Evolutionary conservation across 2,329 filamentous ascomycete genomes (phyloP).

Genomic region (Fusarium liriodendri): DNA sequence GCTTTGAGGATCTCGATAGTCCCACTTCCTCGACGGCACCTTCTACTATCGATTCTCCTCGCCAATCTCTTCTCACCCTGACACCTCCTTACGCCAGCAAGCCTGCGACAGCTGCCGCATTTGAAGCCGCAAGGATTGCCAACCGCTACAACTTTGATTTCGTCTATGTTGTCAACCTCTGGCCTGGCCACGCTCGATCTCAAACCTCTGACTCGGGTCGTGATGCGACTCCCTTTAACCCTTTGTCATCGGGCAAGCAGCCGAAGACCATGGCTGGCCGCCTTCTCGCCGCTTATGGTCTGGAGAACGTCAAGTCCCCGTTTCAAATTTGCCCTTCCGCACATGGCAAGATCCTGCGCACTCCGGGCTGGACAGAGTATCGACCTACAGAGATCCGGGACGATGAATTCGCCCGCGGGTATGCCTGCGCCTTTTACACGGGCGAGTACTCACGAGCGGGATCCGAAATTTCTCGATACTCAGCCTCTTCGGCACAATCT

Average conservation of each 20-base stretch:
- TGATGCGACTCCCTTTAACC: constrained; percentile 13
- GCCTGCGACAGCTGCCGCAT: constrained; percentile 61
- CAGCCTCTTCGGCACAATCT: constrained; percentile 38
- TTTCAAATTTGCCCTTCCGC: constrained; percentile 63
- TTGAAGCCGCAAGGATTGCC: constrained; percentile 67
- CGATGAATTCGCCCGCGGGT: constrained; percentile 63
- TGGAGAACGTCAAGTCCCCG: constrained; percentile 62
- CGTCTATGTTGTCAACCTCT: constrained; percentile 69
- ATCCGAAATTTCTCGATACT: constrained; percentile 41
- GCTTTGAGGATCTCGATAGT: constrained; percentile 19
- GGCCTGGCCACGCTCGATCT: constrained; percentile 54
- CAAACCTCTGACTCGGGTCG: constrained; percentile 16
- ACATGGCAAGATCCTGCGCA: constrained; percentile 62
- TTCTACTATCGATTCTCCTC: constrained; percentile 38
- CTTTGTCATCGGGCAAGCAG: constrained; percentile 16
- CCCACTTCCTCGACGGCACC: constrained; percentile 31
- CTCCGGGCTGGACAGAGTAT: constrained; percentile 65
- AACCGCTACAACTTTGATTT: constrained; percentile 67
- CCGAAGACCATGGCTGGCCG: constrained; percentile 56
- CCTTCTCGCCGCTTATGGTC: constrained; percentile 65
- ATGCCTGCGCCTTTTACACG: constrained; percentile 65
- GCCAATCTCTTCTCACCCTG: constrained; percentile 54
- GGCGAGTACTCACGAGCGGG: constrained; percentile 49
- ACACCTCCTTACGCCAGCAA: constrained; percentile 57
- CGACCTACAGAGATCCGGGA: constrained; percentile 54